phyloP scores from a whole-genome alignment of 2,329 filamentous ascomycete species.

The Ustulina deusta region DNA sequence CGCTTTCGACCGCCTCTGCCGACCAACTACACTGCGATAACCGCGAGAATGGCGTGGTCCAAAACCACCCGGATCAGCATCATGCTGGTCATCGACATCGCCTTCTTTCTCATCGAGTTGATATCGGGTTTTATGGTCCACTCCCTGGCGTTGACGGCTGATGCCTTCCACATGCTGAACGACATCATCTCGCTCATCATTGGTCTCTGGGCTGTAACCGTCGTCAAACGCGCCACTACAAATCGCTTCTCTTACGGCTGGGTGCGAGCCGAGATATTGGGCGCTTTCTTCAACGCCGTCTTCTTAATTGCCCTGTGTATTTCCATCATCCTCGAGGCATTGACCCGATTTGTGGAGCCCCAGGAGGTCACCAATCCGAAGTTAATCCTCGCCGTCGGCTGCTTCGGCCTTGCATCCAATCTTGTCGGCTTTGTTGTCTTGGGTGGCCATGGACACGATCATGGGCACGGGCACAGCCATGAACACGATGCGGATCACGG shows the following conservation, averaged over 20 bases:
- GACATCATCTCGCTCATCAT: constrained; percentile 95
- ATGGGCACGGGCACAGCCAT: constrained; percentile 73
- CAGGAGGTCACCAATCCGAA: constrained; percentile 87
- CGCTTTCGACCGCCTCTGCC: constrained; percentile 8
- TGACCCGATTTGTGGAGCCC: constrained; percentile 91
- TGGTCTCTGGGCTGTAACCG: constrained; percentile 93
- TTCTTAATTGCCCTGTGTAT: constrained; percentile 97
- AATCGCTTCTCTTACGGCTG: constrained; percentile 97
- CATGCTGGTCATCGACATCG: constrained; percentile 88
- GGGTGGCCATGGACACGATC: constrained; percentile 89
- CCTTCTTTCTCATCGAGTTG: constrained; percentile 92
- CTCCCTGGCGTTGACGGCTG: constrained; percentile 92
- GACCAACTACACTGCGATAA: constrained; percentile 12
- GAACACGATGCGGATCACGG: constrained; percentile 68
- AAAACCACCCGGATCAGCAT: constrained; percentile 93
- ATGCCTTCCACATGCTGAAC: constrained; percentile 99
- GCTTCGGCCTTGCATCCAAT: constrained; percentile 86
- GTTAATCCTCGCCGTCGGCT: constrained; percentile 91
- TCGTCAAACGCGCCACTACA: constrained; percentile 84
- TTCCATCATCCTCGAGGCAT: constrained; percentile 94
- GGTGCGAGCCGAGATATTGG: constrained; percentile 96
- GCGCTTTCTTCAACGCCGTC: constrained; percentile 95
- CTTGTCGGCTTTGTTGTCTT: constrained; percentile 89
- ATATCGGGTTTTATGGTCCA: constrained; percentile 86
- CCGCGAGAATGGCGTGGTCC: constrained; percentile 79